These are phyloP conservation scores for Gnomoniopsis smithogilvyi DNA, from an alignment of 2,329 filamentous ascomycete species.

Conservation along the genomic window DNA sequence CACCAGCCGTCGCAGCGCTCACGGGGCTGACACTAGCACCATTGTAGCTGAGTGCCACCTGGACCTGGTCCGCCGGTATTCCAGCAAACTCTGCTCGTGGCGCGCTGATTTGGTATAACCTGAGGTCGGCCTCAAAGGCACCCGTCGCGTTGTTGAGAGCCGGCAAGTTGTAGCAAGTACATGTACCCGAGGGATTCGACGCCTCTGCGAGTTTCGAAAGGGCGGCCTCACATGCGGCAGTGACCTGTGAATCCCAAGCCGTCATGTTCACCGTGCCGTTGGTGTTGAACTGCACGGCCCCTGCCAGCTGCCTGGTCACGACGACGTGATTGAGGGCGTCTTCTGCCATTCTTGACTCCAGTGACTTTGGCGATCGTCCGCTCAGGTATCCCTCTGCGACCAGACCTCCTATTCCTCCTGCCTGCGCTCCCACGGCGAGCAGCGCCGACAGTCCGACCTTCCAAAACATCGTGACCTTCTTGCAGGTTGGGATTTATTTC, in stretches of 20 bases:
- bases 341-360: slow-evolving; percentile 29
- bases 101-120: slow-evolving; percentile 67
- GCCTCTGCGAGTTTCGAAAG: slow-evolving; percentile 54
- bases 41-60: slow-evolving; percentile 51
- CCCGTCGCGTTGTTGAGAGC: slow-evolving; percentile 65
- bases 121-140: slow-evolving; percentile 72
- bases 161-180: slow-evolving; percentile 79
- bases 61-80: slow-evolving; percentile 49
- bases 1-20: slow-evolving; percentile 23
- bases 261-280: slow-evolving; percentile 50
- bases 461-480: slow-evolving; percentile 33
- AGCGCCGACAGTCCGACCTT: slow-evolving; percentile 30
- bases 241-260: slow-evolving; percentile 54
- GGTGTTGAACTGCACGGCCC: slow-evolving; percentile 33
- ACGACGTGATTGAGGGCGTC: slow-evolving; percentile 21
- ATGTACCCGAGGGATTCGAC: slow-evolving; percentile 72
- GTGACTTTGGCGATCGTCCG: slow-evolving; percentile 20
- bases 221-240: slow-evolving; percentile 55
- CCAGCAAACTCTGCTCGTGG: slow-evolving; percentile 52
- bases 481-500: slow-evolving; percentile 3
- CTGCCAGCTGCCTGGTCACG: slow-evolving; percentile 21
- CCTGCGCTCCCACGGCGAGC: slow-evolving; percentile 32
- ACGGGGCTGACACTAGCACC: slow-evolving; percentile 51
- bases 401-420: slow-evolving; percentile 30
- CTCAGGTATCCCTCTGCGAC: slow-evolving; percentile 23